Conservation (phyloP, 768 basidiomycete species). For the Collybiopsis luxurians region DNA sequence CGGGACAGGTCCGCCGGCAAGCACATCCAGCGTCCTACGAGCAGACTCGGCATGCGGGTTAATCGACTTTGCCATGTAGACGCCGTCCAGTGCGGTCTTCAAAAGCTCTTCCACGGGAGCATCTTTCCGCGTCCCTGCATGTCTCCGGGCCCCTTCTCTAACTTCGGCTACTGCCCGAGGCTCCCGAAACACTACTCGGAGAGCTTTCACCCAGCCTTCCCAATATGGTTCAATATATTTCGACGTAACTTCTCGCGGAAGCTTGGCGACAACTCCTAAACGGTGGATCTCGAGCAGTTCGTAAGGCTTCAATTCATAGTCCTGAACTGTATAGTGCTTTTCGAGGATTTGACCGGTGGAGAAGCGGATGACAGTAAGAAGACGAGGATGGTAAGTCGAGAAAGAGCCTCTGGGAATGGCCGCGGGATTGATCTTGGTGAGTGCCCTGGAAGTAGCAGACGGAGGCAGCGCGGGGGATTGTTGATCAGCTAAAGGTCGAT, state of each 20-base stretch:
- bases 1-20: background rate
- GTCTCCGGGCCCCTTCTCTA: background rate
- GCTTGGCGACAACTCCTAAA: slow-evolving; percentile 32
- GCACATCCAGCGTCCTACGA: slow-evolving; percentile 1
- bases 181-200: slow-evolving; percentile 39
- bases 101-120: background rate
- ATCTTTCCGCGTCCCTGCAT: slow-evolving; percentile 14
- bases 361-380: slow-evolving; percentile 59
- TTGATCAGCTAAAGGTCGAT: background rate
- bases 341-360: slow-evolving; percentile 71
- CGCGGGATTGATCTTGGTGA: background rate
- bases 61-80: background rate
- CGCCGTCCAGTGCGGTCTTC: background rate
- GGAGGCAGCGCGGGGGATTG: background rate
- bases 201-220: slow-evolving; percentile 48
- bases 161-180: background rate
- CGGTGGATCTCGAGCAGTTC: slow-evolving; percentile 74
- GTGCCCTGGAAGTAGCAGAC: background rate
- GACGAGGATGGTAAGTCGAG: slow-evolving; percentile 21
- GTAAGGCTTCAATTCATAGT: slow-evolving; percentile 57
- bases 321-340: slow-evolving; percentile 55
- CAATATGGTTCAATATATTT: slow-evolving; percentile 60
- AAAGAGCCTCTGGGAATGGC: slow-evolving; percentile 1
- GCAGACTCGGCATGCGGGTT: background rate
- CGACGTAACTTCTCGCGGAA: slow-evolving; percentile 37